Evolutionary conservation across 78 protist genomes (phyloP).

Genomic region (Ministeria vibrans): DNA sequence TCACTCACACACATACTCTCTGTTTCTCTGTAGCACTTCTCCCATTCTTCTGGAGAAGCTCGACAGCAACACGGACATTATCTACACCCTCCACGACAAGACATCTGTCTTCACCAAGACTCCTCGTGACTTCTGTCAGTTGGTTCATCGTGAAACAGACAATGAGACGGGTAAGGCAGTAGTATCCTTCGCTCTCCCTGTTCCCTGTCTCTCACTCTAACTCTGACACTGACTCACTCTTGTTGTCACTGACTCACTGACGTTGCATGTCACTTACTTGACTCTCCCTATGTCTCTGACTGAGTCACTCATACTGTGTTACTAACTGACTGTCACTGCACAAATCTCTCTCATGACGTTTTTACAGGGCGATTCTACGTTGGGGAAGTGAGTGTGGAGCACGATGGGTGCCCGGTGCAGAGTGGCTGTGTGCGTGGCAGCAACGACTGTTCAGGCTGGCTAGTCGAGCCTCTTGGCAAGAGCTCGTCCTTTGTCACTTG

Average conservation of each 20-base stretch:
- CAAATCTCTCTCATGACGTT: neutral
- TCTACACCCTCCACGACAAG: neutral
- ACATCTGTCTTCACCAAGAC: neutral
- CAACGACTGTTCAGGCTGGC: too few relatives aligned
- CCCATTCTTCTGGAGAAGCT: neutral
- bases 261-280: neutral
- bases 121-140: neutral
- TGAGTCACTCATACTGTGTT: neutral
- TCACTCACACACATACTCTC: neutral
- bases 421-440: neutral
- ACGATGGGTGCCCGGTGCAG: neutral
- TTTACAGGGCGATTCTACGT: too few relatives aligned
- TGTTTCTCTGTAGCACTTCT: neutral
- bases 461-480: too few relatives aligned
- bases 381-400: neutral
- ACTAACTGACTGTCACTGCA: neutral
- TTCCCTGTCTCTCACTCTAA: too few relatives aligned
- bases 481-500: too few relatives aligned
- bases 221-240: too few relatives aligned
- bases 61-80: neutral
- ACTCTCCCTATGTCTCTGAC: neutral
- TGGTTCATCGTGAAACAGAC: neutral
- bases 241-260: neutral
- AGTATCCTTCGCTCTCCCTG: too few relatives aligned
- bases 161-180: neutral